Base-by-base conservation (phyloP, 169 alveolate species). In the Babesia microti region DNA sequence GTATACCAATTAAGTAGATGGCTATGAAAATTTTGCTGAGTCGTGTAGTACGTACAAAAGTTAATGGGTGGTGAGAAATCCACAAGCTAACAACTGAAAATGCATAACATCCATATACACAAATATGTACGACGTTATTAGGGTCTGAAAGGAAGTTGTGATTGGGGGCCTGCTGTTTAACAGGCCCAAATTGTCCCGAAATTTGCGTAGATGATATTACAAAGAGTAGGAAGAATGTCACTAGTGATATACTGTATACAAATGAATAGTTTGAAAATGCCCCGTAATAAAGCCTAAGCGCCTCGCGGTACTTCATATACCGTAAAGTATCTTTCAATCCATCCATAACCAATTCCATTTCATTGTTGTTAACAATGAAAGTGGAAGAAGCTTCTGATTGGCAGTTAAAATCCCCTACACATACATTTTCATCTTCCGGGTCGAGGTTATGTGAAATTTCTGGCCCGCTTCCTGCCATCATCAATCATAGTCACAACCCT, bases 221-320 rank as follows among this genome's bases (percentile, higher is more conserved):
- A 23, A 69, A 41, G 22, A 60, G 22, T 14, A 66, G 47, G 1
- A 68, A 70, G 28, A 68, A 21, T 23, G 56, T 37, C 19, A 61
- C 56, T 24, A 51, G 26, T 6, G 44, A 42, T 2, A 59, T 57
- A 26, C 79, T 68, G 36, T 41, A 50, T 6, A 35, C 40, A 4
- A 51, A 37, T 7, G 81, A 55, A 21, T 59, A 63, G 37, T 54
- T 53, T 23, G 28, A 50, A 34, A 65, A 43, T 12, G 71, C 76
- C 1, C 65, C 63, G 46, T 52, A 69, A 34, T 69, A 67, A 15
- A 68, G 44, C 23, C 86, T 50, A 24, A 65, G 9, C 17, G 66
- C 67, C 43, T 76, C 86, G n/a, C 86, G 41, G 40, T 63, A 67
- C 18, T 65, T 76, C 86, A 76, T 76, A 32, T 66, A 76, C 36